Percentiles rank a stretch among this genome's conserved stretches.
Conservation (phyloP, 306 rosid genomes). For the Canavalia gladiata region DNA sequence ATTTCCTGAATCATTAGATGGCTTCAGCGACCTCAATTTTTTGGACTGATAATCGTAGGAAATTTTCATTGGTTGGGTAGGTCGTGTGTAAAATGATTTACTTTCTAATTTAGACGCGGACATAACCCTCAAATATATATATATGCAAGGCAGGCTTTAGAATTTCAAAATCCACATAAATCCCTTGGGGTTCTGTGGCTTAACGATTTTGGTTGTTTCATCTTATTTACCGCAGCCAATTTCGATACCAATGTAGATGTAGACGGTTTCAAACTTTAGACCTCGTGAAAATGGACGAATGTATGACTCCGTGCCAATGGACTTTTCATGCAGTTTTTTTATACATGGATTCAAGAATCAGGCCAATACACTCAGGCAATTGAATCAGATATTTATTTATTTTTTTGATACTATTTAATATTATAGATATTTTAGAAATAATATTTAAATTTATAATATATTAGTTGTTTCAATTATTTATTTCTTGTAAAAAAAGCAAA, state of each 20-base stretch:
- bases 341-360: too few species aligned
- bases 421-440: too few species aligned
- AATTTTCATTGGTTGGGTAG: conserved; percentile 11
- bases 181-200: neutral
- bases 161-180: neutral
- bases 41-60: conserved; percentile 17
- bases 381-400: too few species aligned
- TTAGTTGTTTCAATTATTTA: too few species aligned
- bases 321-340: neutral
- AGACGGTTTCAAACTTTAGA: neutral
- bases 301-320: neutral
- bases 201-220: neutral
- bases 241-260: neutral
- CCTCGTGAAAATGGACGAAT: neutral
- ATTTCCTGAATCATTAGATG: too few species aligned
- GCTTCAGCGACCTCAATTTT: neutral
- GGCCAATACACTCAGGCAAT: too few species aligned
- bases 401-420: too few species aligned
- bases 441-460: too few species aligned
- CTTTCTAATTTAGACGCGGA: conserved; percentile 5
- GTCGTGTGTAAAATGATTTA: neutral
- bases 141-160: neutral
- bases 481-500: too few species aligned
- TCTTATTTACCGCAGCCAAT: neutral
- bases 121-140: conserved; percentile 13